Evolutionary conservation across 768 basidiomycete genomes (phyloP).

Genomic region (Hemileccinum rubropunctum): DNA sequence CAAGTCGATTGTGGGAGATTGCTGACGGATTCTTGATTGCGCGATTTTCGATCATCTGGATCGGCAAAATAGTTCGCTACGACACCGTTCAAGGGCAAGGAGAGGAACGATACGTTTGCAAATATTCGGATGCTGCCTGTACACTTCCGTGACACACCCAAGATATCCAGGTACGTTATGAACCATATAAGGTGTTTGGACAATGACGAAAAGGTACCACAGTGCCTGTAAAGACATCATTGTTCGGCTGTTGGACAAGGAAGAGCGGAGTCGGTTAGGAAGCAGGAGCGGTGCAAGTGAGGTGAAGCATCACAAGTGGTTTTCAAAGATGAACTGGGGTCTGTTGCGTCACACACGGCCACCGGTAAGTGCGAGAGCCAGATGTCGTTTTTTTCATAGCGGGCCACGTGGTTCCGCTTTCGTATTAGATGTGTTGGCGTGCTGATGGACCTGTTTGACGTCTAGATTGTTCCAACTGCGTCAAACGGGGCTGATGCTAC

Average conservation of each 20-base stretch:
- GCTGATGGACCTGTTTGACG: slow-evolving; percentile 23
- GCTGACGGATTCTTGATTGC: slow-evolving; percentile 36
- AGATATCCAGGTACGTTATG: slow-evolving; percentile 63
- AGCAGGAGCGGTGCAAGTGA: slow-evolving; percentile 95
- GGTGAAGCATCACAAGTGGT: slow-evolving; percentile 99
- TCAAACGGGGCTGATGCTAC: slow-evolving; percentile 79
- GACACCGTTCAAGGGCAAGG: slow-evolving; percentile 96
- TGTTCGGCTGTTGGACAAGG: slow-evolving; percentile 85
- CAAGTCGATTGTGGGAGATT: slow-evolving; percentile 20
- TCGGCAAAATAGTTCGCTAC: slow-evolving; percentile 76
- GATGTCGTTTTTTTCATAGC: too few relatives aligned
- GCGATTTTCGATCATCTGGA: slow-evolving; percentile 21
- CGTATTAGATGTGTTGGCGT: not conserved
- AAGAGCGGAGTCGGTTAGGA: slow-evolving; percentile 83
- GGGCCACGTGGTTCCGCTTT: slow-evolving; percentile 12
- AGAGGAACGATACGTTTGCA: slow-evolving; percentile 92
- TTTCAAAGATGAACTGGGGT: slow-evolving; percentile 95
- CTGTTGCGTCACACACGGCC: slow-evolving; percentile 88
- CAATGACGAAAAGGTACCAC: slow-evolving; percentile 14
- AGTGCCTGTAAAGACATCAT: slow-evolving; percentile 90
- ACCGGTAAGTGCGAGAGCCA: slow-evolving; percentile 86
- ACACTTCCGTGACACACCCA: slow-evolving; percentile 81
- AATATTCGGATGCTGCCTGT: slow-evolving; percentile 90
- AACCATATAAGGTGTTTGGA: not conserved
- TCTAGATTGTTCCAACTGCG: slow-evolving; percentile 72